Percentiles rank a stretch among this genome's conserved stretches.
These are phyloP conservation scores for Fusarium humuli DNA, from an alignment of 2,329 filamentous ascomycete genomes.

Conservation along the genomic window DNA sequence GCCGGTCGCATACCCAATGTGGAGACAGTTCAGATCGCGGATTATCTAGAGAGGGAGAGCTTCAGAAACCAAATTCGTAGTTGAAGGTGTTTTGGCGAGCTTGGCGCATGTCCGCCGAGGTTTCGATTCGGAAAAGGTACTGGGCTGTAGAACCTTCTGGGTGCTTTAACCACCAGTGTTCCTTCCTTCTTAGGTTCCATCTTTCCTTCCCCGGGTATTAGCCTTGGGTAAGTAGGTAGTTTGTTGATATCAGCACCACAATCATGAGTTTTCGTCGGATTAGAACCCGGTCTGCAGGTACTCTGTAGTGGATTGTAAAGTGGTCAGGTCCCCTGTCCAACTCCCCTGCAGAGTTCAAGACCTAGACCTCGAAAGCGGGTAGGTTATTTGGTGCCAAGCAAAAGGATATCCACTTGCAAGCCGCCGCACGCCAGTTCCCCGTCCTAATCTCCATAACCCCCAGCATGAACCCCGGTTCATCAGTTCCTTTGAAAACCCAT, in stretches of 20 bases:
- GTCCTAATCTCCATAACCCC: constrained; percentile 36
- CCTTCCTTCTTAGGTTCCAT: background rate
- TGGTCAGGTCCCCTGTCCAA: constrained; percentile 18
- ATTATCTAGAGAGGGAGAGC: background rate
- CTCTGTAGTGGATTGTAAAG: background rate
- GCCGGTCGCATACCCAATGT: constrained; percentile 10
- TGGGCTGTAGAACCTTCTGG: background rate
- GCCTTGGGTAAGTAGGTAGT: background rate
- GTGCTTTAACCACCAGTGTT: background rate
- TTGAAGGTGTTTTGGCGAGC: background rate
- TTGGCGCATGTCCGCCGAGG: background rate
- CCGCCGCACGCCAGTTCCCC: constrained; percentile 37
- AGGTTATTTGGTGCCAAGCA: constrained; percentile 27
- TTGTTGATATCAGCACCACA: background rate
- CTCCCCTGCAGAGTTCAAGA: constrained; percentile 23
- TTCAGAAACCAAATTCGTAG: background rate
- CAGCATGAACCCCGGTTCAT: constrained; percentile 14
- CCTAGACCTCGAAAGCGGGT: constrained; percentile 21
- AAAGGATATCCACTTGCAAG: constrained; percentile 27
- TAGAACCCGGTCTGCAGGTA: background rate
- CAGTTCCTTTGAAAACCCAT: constrained; percentile 6
- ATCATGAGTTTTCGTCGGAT: constrained; percentile 13
- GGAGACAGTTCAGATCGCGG: constrained; percentile 11
- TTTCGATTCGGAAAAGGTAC: background rate
- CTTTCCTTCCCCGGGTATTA: background rate